phyloP scores from a whole-genome alignment of 2,329 filamentous ascomycete genomes.

The Epichloe brachyelytri region DNA sequence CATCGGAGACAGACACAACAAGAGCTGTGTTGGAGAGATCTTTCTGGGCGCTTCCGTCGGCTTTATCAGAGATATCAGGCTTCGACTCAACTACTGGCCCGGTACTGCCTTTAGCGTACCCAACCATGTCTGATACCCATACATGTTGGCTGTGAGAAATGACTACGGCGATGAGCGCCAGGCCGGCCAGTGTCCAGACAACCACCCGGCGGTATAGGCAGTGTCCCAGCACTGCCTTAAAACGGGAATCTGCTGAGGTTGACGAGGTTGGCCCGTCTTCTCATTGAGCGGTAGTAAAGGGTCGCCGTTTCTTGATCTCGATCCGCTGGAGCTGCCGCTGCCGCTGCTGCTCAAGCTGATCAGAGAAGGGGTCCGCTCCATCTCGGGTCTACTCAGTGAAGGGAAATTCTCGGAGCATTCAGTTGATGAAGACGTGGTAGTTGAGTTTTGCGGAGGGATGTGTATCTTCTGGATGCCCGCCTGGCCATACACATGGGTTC shows the following conservation, averaged over 20 bases:
- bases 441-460: background rate
- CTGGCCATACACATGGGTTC: too few relatives aligned
- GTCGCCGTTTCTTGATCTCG: constrained; percentile 18
- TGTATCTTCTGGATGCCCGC: too few relatives aligned
- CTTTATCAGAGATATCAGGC: background rate
- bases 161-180: constrained; percentile 27
- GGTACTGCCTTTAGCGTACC: background rate
- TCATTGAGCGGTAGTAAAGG: constrained; percentile 21
- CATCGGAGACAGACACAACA: background rate
- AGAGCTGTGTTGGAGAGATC: background rate
- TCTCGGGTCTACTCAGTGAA: constrained; percentile 6
- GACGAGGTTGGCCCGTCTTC: constrained; percentile 20
- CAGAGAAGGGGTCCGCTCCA: constrained; percentile 18
- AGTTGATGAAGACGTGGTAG: background rate
- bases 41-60: background rate
- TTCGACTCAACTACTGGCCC: background rate
- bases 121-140: constrained; percentile 4
- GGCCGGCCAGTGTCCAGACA: constrained; percentile 33
- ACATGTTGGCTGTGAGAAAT: constrained; percentile 23
- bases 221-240: constrained; percentile 35
- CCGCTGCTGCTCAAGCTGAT: constrained; percentile 23
- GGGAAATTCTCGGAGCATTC: background rate
- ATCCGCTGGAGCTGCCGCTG: constrained; percentile 21
- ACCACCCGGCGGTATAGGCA: constrained; percentile 40
- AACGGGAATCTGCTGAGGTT: constrained; percentile 25